Base-by-base conservation (phyloP, 2,329 filamentous ascomycete species). In the Colletotrichum incanum region DNA sequence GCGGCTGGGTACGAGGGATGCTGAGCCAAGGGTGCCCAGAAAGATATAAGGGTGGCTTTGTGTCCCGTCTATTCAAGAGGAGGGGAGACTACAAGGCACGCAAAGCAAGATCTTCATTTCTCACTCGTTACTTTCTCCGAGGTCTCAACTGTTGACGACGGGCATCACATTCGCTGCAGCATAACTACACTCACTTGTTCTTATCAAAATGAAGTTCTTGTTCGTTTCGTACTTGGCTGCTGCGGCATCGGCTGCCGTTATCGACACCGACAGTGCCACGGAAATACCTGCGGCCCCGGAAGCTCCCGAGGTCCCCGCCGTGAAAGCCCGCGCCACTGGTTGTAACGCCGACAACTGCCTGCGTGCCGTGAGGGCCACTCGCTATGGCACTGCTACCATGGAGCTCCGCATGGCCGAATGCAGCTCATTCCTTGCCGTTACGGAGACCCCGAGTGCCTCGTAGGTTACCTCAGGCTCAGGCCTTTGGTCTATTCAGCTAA, bases 271-370 rank as follows among this genome's bases (percentile, higher is more conserved):
- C 18, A 16, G 20, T 2, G 26, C 18, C 12, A 11, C 0, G n/a
- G 28, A 26, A 9, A 20, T 23, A 12, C n/a, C 47, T 20, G 47
- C 20, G n/a, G 47, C n/a, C n/a, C 61, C 47, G 20, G 55, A 59
- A n/a, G n/a, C n/a, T 49, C 61, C 47, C n/a, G 55, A 59, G 37
- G n/a, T 39, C 5, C 41, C 63, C 37, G 34, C 37, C 3, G 43
- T 71, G 23, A 43, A 49, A 80, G 64, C 41, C 12, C 64, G 63
- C 16, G 49, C 28, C 6, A 28, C 16, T 63, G 74, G 73, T 59
- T 84, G 82, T 77, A 76, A 78, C 64, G 83, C 80, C 74, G 82
- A 86, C 79, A 86, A 85, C 80, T 86, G 84, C 79, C 83, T 83
- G 76, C 82, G 83, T 41, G 82, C 83, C 70, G 80, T 86, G 60